A percentile compares a stretch with the other conserved stretches of the same genome.
phyloP scores from a whole-genome alignment of 2,329 filamentous ascomycete species.

The Sarocladium kiliense region DNA sequence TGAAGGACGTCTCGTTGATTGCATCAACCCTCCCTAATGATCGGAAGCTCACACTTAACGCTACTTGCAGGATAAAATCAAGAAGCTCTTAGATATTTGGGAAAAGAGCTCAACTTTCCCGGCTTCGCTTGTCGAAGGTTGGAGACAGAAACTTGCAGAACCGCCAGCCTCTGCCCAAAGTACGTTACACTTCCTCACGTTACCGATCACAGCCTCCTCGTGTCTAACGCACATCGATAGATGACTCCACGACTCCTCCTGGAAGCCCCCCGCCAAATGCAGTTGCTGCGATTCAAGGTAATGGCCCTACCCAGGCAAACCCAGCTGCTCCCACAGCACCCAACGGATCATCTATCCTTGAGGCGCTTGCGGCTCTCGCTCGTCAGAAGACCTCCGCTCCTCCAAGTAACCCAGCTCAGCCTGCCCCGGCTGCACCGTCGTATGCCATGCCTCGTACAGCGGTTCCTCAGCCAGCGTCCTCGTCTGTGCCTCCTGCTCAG shows the following conservation, averaged over 20 bases:
- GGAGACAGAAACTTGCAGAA: constrained; percentile 73
- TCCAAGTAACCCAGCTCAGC: constrained; percentile 30
- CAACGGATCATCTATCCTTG: constrained; percentile 60
- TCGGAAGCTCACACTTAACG: constrained; percentile 11
- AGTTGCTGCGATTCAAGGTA: constrained; percentile 32
- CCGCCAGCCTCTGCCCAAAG: constrained; percentile 45
- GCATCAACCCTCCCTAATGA: not conserved
- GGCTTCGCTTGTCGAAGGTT: constrained; percentile 67
- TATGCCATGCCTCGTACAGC: constrained; percentile 20
- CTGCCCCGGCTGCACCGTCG: constrained; percentile 31
- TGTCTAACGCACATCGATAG: constrained; percentile 6
- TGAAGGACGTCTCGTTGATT: constrained; percentile 11
- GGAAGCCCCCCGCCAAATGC: constrained; percentile 51
- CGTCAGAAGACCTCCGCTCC: constrained; percentile 60
- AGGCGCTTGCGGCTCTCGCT: constrained; percentile 74
- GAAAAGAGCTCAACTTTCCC: constrained; percentile 93
- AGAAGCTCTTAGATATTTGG: constrained; percentile 95
- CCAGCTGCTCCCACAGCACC: constrained; percentile 32
- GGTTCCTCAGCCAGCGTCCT: constrained; percentile 13
- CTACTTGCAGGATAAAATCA: constrained; percentile 76
- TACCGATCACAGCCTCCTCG: not conserved
- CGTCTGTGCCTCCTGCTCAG: constrained; percentile 15
- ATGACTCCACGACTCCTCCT: constrained; percentile 48
- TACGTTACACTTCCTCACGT: constrained; percentile 45
- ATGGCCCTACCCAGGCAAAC: constrained; percentile 17